These are phyloP conservation scores for Primulina huaijiensis DNA, from an alignment of 257 asterid genomes.

Conservation along the genomic window DNA sequence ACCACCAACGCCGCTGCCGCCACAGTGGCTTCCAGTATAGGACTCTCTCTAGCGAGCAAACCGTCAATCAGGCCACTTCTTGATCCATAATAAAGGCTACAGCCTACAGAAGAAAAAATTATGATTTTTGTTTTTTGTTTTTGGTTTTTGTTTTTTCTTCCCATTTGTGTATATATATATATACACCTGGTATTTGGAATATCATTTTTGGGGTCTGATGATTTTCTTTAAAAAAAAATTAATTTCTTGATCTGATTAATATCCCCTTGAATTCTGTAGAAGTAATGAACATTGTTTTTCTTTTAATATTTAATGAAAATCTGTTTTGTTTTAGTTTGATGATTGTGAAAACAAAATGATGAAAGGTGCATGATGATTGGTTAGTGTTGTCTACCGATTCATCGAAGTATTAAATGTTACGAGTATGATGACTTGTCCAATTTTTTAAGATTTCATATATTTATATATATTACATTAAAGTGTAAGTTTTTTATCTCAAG, in stretches of 20 bases:
- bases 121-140: background rate
- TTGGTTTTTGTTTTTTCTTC: too few species aligned
- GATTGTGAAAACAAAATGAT: background rate
- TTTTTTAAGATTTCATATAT: too few species aligned
- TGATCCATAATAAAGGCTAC: conserved; percentile 27
- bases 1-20: conserved; percentile 20
- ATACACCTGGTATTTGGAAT: background rate
- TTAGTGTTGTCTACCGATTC: background rate
- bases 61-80: conserved; percentile 30
- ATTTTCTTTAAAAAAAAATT: too few species aligned
- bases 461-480: too few species aligned
- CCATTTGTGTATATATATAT: too few species aligned
- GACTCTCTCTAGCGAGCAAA: conserved; percentile 11
- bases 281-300: background rate
- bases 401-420: background rate
- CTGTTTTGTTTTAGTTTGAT: background rate
- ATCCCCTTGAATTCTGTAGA: background rate
- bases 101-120: background rate
- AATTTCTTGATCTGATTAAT: background rate
- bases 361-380: background rate
- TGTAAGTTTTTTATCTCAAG: too few species aligned
- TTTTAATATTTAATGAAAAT: background rate
- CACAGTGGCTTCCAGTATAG: background rate
- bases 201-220: background rate
- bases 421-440: background rate